A percentile compares a stretch with the other conserved stretches of the same genome.
phyloP scores from a whole-genome alignment of 148 eudicot species.

The Linanthus parryae region DNA sequence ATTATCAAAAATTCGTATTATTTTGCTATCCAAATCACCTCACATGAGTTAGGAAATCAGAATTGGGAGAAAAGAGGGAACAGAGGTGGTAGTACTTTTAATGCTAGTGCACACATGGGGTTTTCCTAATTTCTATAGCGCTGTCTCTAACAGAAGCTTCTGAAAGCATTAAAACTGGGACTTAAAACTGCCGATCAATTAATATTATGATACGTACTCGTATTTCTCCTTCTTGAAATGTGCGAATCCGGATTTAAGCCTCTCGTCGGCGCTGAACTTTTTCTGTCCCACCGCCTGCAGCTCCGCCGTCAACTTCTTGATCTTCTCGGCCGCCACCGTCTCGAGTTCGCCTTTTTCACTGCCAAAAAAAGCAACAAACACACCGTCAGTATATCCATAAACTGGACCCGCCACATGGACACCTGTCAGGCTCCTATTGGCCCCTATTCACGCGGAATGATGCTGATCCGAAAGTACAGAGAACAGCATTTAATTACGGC shows the following conservation, averaged over 20 bases:
- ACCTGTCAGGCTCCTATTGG: too few species aligned
- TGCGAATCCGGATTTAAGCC: slow-evolving; percentile 53
- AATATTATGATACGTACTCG: slow-evolving; percentile 49
- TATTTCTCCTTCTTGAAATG: slow-evolving; percentile 75
- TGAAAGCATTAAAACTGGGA: neutral
- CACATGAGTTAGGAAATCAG: neutral
- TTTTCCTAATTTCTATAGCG: neutral
- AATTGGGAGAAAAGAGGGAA: neutral
- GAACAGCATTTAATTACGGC: too few species aligned
- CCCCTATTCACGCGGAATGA: too few species aligned
- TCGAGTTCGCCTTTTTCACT: slow-evolving; percentile 53
- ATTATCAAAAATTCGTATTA: too few species aligned
- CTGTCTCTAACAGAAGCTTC: neutral
- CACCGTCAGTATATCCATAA: too few species aligned
- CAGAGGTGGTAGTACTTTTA: neutral
- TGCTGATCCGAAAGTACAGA: too few species aligned
- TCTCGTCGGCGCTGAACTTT: slow-evolving; percentile 35
- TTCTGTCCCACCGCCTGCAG: slow-evolving; percentile 27
- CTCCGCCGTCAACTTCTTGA: slow-evolving; percentile 60
- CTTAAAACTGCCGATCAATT: neutral
- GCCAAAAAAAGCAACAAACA: slow-evolving; percentile 3
- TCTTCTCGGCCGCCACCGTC: slow-evolving; percentile 55
- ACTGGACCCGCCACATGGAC: too few species aligned
- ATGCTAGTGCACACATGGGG: neutral
- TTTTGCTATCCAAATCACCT: neutral